Conservation (phyloP, 805 yeast genomes). For the Teunomyces panamensis region DNA sequence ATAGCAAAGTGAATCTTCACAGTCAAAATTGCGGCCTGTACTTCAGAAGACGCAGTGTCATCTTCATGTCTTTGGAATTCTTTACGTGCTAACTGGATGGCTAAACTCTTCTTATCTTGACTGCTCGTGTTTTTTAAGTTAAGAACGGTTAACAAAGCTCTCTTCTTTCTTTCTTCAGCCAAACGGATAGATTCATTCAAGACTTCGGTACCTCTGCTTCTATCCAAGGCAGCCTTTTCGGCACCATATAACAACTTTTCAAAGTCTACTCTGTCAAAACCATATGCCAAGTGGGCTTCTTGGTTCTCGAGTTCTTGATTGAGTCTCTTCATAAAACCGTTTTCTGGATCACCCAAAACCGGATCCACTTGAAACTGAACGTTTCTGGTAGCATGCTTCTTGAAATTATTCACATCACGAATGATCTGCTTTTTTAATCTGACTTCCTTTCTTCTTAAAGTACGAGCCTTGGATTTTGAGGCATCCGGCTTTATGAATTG, state of each 20-base stretch:
- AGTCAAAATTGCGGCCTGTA: constrained; percentile 89
- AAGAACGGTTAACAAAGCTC: constrained; percentile 67
- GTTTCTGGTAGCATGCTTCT: constrained; percentile 33
- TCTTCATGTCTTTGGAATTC: constrained; percentile 85
- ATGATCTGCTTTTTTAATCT: constrained; percentile 41
- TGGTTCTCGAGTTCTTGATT: constrained; percentile 66
- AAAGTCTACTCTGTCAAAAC: constrained; percentile 60
- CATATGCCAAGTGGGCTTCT: constrained; percentile 52
- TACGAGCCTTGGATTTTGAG: constrained; percentile 28
- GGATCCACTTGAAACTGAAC: constrained; percentile 61
- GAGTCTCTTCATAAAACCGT: constrained; percentile 67
- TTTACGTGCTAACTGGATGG: constrained; percentile 60
- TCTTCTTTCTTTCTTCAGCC: constrained; percentile 55
- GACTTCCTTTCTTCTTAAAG: constrained; percentile 37
- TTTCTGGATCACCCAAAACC: constrained; percentile 68
- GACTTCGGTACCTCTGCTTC: constrained; percentile 28
- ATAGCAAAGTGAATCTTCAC: constrained; percentile 75
- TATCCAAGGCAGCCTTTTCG: constrained; percentile 54
- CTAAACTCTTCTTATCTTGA: constrained; percentile 54
- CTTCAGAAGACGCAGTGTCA: constrained; percentile 94
- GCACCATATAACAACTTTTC: constrained; percentile 79
- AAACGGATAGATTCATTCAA: constrained; percentile 25
- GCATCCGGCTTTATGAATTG: constrained; percentile 34
- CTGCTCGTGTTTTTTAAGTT: constrained; percentile 68
- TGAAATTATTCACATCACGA: constrained; percentile 40